Base-by-base conservation (phyloP, 2,329 filamentous ascomycete species). In the Myotisia sp. region DNA sequence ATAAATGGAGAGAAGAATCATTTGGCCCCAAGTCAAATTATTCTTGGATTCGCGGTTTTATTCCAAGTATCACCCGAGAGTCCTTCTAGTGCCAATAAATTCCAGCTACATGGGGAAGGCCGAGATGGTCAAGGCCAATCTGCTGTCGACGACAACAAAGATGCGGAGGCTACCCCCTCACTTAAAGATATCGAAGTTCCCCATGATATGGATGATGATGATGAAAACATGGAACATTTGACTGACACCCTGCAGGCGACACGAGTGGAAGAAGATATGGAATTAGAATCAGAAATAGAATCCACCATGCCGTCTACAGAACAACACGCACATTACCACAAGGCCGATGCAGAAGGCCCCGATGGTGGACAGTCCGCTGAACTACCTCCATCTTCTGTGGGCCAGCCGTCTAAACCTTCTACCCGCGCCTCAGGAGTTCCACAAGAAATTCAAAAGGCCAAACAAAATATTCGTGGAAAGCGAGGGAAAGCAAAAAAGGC, bases 31-130 rank as follows among this genome's bases (percentile, higher is more conserved):
- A 79, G 84, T 5, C 85, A 87, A 48, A 65, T 95, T 18, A 64
- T 94, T 1, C 70, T 98, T 20, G 90, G 90, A 0, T 82, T 95
- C 50, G 86, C 76, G 2, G 69, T 93, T 28, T 68, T 92, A 56
- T 98, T 92, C 56, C 78, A 75, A 47, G 78, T 95, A 34, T 92
- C 83, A 47, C 81, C 92, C 37, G 80, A 86, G 48, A 93, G 85
- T 58, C 81, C 84, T 53, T 70, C 67, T 3, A 79, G 74, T 37
- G 86, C 94, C 54, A 67, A 76, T 26, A 87, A 82, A 53, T 79
- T 92, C 52, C 68, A 77, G 36, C 44, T 76, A 21, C 60, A 66
- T n/a, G 49, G 50, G 19, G 37, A 43, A 19, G 22, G 7, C n/a
- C 7, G n/a, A n/a, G 22, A 24, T 24, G 22, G 7, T 7, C 22